Evolutionary conservation across 208 protist genomes (phyloP), one percentile per base, ranked within the genome.

Genomic region (Trypanosoma conorhini): DNA sequence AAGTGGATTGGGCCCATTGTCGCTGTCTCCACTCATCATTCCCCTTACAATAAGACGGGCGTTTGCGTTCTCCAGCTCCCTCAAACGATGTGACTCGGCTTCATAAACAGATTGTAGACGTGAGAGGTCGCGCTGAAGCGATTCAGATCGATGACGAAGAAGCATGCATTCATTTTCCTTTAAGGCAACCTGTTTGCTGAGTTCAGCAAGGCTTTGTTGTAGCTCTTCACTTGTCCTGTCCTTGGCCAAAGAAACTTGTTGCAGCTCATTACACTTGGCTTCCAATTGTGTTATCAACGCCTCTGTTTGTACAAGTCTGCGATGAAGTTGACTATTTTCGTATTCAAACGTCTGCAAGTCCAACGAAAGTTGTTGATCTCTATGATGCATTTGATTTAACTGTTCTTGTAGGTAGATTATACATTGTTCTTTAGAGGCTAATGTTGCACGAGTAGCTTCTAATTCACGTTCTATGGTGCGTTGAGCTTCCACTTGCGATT

Each of bases 321-420:
- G 81, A 62, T 96, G 87, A 3, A 92, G 76, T 38, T 87, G 82
- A 26, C 81, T 77, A 55, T 92, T 93, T 60, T 93, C 86, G 59
- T 92, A 92, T 57, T 93, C 90, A 57, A 88, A 88, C 15, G 86
- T 74, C 54, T 96, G 90, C 28, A 92, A 60, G 74, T 96, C 87
- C 12, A 96, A 61, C 21, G 83, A 76, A 31, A 93, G 74, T 56
- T 96, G 90, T 58, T 96, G 88, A 68, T 96, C 90, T 24, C 81
- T 80, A 52, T 86, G 73, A 57, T 92, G 86, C 21, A 96, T 69
- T 15, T 78, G 72, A 56, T 74, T 76, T 56, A 92, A 21, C 61
- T 95, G 90, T 63, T 93, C 87, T 59, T 92, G 90, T 3, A 96
- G 62, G 62, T 83, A 89, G 26, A 87, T 67, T 26, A 93, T 80